Evolutionary conservation across 164 flowering plant genomes (phyloP), one percentile per base, ranked within the genome.

Genomic region (Vitis rotundifolia): DNA sequence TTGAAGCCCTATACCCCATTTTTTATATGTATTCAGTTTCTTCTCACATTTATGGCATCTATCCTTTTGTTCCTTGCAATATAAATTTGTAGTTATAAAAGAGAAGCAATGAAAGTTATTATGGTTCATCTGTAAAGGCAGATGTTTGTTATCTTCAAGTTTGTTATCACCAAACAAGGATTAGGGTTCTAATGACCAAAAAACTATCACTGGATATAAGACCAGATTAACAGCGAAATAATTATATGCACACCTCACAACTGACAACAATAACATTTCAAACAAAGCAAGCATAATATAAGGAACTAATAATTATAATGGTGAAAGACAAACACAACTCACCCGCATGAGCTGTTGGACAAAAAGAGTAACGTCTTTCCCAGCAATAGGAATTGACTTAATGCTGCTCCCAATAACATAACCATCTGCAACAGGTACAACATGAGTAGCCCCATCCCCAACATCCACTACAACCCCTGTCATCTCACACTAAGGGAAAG

Each of bases 391-490:
- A 64, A 95, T 78, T 29, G 99, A 93, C 80, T 88, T 95, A 60
- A 95, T 92, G 83, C 98, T 92, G 81, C 97, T 90, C 69, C 99
- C 99, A 74, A 95, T 95, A 64, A 95, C 99, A 85, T 95, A 95
- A 69, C 99, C 98, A 67, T 95, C 98, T 68, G 99, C 97, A 79
- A 95, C 98, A 70, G 98, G 99, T 57, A 95, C 99, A 73, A 95
- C 82, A 78, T 90, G 93, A 60, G 97, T 89, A 69, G 93, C 94
- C 66, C 98, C 98, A 82, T 95, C 97, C 76, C 99, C 99, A 80
- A 92, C 83, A 79, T 95, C 98, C 49, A 95, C 94, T 37, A 95
- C 99, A 69, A 92, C 98, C 26, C 98, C 99, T 88, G 98, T 95
- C 99, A 95, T 95, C 87, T 95, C 99, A 81, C 99, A 95, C 98